Conservation (phyloP, 2,329 filamentous ascomycete genomes). For the Colletotrichum somersetense region DNA sequence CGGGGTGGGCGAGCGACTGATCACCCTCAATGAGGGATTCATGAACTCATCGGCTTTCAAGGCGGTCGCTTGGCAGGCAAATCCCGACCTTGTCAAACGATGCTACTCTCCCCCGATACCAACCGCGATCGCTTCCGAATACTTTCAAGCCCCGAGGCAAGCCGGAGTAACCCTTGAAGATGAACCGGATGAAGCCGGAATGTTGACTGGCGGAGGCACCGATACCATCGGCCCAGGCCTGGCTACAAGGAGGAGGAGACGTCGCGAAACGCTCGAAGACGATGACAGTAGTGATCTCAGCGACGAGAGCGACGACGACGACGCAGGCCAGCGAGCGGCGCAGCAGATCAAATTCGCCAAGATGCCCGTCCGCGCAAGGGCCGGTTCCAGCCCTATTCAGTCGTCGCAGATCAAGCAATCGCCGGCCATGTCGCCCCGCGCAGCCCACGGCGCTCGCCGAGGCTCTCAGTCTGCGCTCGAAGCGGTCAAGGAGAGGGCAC, state of each 20-base stretch:
- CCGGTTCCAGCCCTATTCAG: constrained; percentile 89
- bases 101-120: constrained; percentile 90
- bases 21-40: constrained; percentile 83
- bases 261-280: constrained; percentile 82
- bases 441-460: constrained; percentile 63
- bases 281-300: constrained; percentile 88
- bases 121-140: constrained; percentile 84
- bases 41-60: constrained; percentile 86
- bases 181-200: constrained; percentile 78
- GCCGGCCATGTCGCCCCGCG: constrained; percentile 60
- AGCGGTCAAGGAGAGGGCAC: constrained; percentile 75
- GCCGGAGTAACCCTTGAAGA: constrained; percentile 75
- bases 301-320: constrained; percentile 84
- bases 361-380: constrained; percentile 88
- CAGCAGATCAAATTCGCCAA: constrained; percentile 97
- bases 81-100: constrained; percentile 81
- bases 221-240: constrained; percentile 78
- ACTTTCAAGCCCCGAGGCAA: constrained; percentile 79
- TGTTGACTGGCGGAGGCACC: constrained; percentile 75
- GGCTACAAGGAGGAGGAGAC: constrained; percentile 74
- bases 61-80: constrained; percentile 82
- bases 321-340: constrained; percentile 75
- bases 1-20: constrained; percentile 85
- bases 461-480: constrained; percentile 80
- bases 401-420: constrained; percentile 72